phyloP scores from a whole-genome alignment of 768 basidiomycete genomes.

The Trametes meyenii region DNA sequence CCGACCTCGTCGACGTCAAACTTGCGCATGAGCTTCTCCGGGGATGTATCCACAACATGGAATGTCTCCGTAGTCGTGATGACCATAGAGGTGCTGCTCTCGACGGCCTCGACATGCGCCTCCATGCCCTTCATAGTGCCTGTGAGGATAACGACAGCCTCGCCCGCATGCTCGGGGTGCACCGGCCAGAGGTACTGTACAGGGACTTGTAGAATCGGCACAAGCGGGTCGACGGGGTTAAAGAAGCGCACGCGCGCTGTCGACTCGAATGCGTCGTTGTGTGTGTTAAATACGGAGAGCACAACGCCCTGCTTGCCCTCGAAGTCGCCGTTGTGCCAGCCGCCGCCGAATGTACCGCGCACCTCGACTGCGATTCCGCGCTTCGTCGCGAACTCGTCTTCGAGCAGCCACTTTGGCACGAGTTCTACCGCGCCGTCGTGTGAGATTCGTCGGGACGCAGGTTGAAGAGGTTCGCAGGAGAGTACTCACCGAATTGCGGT shows the following conservation, averaged over 20 bases:
- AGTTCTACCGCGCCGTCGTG: constrained; percentile 16
- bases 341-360: constrained; percentile 22
- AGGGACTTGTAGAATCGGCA: constrained; percentile 27
- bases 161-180: constrained; percentile 25
- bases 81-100: constrained; percentile 15
- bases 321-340: constrained; percentile 32
- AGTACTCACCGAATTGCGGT: constrained; percentile 16
- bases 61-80: constrained; percentile 19
- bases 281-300: constrained; percentile 29
- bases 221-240: constrained; percentile 21
- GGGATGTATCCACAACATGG: constrained; percentile 26
- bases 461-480: not conserved
- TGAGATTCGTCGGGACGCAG: not conserved
- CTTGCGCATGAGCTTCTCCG: constrained; percentile 23
- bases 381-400: constrained; percentile 22
- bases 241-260: constrained; percentile 31
- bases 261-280: constrained; percentile 27
- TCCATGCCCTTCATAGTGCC: constrained; percentile 26
- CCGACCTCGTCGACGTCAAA: constrained; percentile 22
- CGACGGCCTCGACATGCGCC: constrained; percentile 25
- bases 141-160: constrained; percentile 24
- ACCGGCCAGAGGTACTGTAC: constrained; percentile 31
- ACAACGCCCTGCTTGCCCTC: constrained; percentile 32
- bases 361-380: constrained; percentile 30
- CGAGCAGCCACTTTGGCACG: constrained; percentile 29